Evolutionary conservation across 2,329 filamentous ascomycete species (phyloP), one percentile per base, ranked within the genome.

Genomic region (Neofusicoccum kwambonambiense): DNA sequence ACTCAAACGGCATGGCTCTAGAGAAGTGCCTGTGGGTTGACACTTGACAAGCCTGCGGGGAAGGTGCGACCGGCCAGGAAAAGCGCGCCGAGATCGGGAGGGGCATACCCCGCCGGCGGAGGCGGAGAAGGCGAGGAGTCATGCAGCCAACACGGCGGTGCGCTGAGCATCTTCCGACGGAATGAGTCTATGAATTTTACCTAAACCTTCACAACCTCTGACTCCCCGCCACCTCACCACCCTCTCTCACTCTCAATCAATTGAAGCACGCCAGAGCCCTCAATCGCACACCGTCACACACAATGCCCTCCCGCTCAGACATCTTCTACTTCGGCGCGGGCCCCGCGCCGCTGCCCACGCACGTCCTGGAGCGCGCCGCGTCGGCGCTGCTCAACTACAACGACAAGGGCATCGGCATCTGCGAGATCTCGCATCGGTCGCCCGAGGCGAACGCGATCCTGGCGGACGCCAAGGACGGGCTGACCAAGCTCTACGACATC

Each of bases 321-420:
- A 86, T 95, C 75, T 86, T 89, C 69, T 95, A 96, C 80, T 97
- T 96, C 71, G 93, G 93, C 67, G 93, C 94, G 62, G 94, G 94
- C 68, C 94, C 94, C 56, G 93, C 94, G n/a, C 83, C 87, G 37
- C 84, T 98, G 17, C 93, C 93, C 27, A 96, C 91, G 12, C 80
- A 86, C 3, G 91, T 97, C 22, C 86, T 97, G 57, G 87, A 95
- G 77, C 84, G 83, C 50, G 93, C 92, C 58, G 88, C 92, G 1
- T 77, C 87, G 74, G 90, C 91, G 1, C 87, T 98, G 4, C 78
- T 96, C 69, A 90, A 97, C 82, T 96, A 88, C 82, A 83, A 94
- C 52, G 83, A 86, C 75, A 91, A 88, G 44, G 94, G 94, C 65
- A 84, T 97, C 63, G 93, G 93, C 61, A 85, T 97, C 49, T 92